These are phyloP conservation scores for Aulographum hederae DNA, from an alignment of 2,329 filamentous ascomycete genomes.

Conservation along the genomic window DNA sequence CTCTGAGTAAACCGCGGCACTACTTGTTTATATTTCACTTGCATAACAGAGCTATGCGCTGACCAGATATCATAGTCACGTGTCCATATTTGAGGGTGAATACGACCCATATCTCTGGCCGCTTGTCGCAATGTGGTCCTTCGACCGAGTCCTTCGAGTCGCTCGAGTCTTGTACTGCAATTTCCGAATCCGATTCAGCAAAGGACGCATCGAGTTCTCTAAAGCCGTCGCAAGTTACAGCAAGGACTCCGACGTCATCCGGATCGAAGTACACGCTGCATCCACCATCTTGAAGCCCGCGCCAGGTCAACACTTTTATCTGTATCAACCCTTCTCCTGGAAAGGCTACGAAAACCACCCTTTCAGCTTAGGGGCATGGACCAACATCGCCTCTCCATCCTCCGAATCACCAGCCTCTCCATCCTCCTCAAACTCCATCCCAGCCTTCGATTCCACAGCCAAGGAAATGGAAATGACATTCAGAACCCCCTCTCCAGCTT, in stretches of 20 bases:
- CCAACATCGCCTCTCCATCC: too few relatives aligned
- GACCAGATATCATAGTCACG: conserved; percentile 19
- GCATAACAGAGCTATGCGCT: not conserved
- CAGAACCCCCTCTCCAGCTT: too few relatives aligned
- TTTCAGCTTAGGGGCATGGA: conserved; percentile 23
- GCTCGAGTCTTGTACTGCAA: conserved; percentile 27
- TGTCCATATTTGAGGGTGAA: conserved; percentile 32
- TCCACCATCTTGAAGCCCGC: conserved; percentile 15
- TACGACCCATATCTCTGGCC: conserved; percentile 34
- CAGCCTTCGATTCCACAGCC: too few relatives aligned
- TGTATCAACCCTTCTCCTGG: conserved; percentile 26
- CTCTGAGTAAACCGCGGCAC: too few relatives aligned
- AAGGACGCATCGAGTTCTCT: conserved; percentile 13
- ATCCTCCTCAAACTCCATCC: not conserved
- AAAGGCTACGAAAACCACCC: conserved; percentile 33
- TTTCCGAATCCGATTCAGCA: conserved; percentile 14
- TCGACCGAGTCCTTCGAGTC: conserved; percentile 29
- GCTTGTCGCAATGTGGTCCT: conserved; percentile 29
- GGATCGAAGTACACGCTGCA: conserved; percentile 24
- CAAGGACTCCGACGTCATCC: conserved; percentile 24
- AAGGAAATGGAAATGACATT: conserved; percentile 1
- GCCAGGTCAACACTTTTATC: conserved; percentile 31
- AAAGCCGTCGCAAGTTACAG: conserved; percentile 24
- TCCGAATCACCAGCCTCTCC: conserved; percentile 6
- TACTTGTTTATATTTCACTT: too few relatives aligned